phyloP scores from a whole-genome alignment of 1,284 basidiomycete species.

The Ganoderma meredithae region DNA sequence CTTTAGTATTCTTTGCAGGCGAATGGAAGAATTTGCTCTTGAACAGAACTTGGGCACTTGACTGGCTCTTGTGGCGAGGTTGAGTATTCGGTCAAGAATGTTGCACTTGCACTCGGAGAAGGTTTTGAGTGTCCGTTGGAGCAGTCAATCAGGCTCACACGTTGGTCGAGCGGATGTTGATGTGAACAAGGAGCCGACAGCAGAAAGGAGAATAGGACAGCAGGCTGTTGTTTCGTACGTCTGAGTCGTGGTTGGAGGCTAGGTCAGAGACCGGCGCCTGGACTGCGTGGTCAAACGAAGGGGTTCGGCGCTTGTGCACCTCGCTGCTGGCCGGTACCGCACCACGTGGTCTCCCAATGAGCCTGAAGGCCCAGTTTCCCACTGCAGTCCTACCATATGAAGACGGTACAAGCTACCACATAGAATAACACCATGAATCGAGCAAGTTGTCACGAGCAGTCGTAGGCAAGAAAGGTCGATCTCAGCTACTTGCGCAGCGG shows the following conservation, averaged over 20 bases:
- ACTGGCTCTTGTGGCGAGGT: neutral
- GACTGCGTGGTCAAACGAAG: too few relatives aligned
- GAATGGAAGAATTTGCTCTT: neutral
- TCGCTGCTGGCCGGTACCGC: too few relatives aligned
- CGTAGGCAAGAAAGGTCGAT: too few relatives aligned
- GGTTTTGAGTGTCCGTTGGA: neutral
- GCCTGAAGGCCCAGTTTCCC: too few relatives aligned
- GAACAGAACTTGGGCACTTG: neutral
- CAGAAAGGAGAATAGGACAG: neutral
- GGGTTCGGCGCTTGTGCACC: too few relatives aligned
- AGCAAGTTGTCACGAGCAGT: too few relatives aligned
- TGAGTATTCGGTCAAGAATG: neutral
- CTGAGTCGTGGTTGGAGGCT: neutral
- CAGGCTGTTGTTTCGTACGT: slow-evolving; percentile 1
- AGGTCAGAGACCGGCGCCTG: too few relatives aligned
- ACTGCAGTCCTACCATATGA: too few relatives aligned
- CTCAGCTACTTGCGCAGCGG: too few relatives aligned
- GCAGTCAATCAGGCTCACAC: neutral
- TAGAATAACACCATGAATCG: too few relatives aligned
- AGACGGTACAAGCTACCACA: too few relatives aligned
- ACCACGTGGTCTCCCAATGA: too few relatives aligned
- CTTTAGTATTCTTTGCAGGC: neutral
- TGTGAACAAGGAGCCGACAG: neutral
- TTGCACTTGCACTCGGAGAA: neutral
- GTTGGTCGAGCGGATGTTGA: neutral